phyloP scores from a whole-genome alignment of 2,329 filamentous ascomycete species.

The Nemania sp. region DNA sequence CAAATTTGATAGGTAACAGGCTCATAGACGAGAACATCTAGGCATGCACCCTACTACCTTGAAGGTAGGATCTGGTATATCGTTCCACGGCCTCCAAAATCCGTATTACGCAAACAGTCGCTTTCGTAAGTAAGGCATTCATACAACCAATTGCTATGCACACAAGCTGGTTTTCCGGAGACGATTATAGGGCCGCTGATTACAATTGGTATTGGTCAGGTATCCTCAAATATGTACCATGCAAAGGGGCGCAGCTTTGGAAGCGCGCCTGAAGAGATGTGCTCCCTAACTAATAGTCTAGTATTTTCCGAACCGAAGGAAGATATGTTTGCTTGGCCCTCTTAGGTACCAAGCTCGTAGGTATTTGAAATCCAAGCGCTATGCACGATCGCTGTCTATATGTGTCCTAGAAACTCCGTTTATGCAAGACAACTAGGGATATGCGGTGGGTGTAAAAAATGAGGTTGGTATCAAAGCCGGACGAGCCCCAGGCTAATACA shows the following conservation, averaged over 20 bases:
- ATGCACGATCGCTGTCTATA: conserved; percentile 30
- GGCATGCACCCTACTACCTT: too few species aligned
- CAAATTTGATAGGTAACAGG: too few species aligned
- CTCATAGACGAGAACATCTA: not conserved
- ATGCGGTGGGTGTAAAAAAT: not conserved
- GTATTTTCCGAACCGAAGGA: not conserved
- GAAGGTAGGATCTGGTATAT: too few species aligned
- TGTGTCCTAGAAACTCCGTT: conserved; percentile 27
- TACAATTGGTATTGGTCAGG: not conserved
- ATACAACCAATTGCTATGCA: not conserved
- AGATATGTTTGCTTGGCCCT: not conserved
- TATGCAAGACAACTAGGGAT: conserved; percentile 26
- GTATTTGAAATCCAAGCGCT: conserved; percentile 26
- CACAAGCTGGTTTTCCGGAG: not conserved
- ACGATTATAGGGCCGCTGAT: not conserved
- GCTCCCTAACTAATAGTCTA: not conserved
- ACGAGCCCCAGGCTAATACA: not conserved
- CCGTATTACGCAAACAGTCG: too few species aligned
- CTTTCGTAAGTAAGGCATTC: too few species aligned
- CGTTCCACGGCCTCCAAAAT: too few species aligned
- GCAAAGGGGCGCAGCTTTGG: not conserved
- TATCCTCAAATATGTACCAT: not conserved
- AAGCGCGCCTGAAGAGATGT: not conserved
- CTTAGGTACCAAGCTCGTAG: not conserved
- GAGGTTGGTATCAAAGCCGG: not conserved